Percentiles rank a stretch among this genome's conserved stretches.
phyloP scores from a whole-genome alignment of 768 basidiomycete genomes.

The Mycena latifolia region DNA sequence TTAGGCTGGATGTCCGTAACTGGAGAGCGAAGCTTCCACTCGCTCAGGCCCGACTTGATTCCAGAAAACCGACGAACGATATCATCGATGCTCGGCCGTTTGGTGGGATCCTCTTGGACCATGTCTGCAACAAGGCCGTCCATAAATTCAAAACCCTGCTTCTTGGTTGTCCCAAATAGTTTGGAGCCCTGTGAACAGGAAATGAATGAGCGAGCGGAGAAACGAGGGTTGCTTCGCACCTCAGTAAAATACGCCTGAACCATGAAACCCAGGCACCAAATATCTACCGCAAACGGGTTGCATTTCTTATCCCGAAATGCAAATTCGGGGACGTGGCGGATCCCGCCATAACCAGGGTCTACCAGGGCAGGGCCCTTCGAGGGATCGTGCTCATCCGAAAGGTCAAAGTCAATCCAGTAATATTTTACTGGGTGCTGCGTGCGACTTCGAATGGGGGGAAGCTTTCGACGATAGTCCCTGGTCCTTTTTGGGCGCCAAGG shows the following conservation, averaged over 20 bases:
- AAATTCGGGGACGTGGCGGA: slow-evolving; percentile 1
- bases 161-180: too few species aligned
- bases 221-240: not conserved
- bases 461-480: not conserved
- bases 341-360: slow-evolving; percentile 2
- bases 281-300: slow-evolving; percentile 14
- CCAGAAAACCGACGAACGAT: slow-evolving; percentile 45
- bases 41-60: not conserved
- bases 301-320: not conserved
- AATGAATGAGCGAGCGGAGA: not conserved
- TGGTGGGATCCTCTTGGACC: slow-evolving; percentile 49
- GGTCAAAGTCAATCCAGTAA: slow-evolving; percentile 20
- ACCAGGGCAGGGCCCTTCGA: not conserved
- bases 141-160: slow-evolving; percentile 42
- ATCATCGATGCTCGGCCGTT: slow-evolving; percentile 51
- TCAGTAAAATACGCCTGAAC: slow-evolving; percentile 3
- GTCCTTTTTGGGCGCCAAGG: not conserved
- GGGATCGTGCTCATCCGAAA: slow-evolving; percentile 10
- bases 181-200: slow-evolving; percentile 7
- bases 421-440: slow-evolving; percentile 9
- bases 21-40: slow-evolving; percentile 15
- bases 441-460: not conserved
- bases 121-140: slow-evolving; percentile 47
- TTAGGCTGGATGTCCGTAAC: not conserved
- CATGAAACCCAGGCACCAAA: slow-evolving; percentile 7